Base-by-base conservation (phyloP, 805 yeast species). In the Monosporozyma solicola region DNA sequence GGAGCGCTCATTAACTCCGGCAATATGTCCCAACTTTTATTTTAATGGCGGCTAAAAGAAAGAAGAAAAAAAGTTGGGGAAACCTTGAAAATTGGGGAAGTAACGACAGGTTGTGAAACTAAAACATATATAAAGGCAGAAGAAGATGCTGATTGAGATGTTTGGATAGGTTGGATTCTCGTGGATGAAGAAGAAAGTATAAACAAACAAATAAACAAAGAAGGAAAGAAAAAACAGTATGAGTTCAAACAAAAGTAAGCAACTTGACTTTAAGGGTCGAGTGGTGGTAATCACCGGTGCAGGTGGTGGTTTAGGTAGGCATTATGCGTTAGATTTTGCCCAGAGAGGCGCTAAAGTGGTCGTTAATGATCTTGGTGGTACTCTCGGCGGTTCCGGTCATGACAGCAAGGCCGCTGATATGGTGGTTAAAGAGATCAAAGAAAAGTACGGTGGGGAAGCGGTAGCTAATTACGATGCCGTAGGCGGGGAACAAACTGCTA, bases 251-350 rank as follows among this genome's bases (percentile, higher is more conserved):
- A 15, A 20, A 16, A 43, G 15, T 6, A 10, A 22, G 13, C 11
- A 43, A 11, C 29, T 43, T 22, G 31, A 43, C 24, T 88, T 84
- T 64, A 85, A 87, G 63, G 89, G 83, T 61, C 84, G 86, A 68
- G 97, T 92, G 46, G 97, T 92, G 35, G 82, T 92, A 54, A 83
- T 92, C 67, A 92, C 97, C 49, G 99, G 99, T 35, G 94, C 97
- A 48, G 99, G 99, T 58, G 98, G 97, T 60, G 99, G 98, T 20
- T 78, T 92, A 47, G 99, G 99, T 25, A 86, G 79, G 62, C 82
- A 82, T 49, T 92, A 92, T 70, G 95, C 97, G 5, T 72, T 89
- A 33, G 89, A 85, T 61, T 92, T 78, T 71, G 98, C 95, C 45
- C 74, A 82, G 54, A 78, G 96, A 60, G 98, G 98, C 37, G 99